Base-by-base conservation (phyloP, 371 early-diverging fungal genomes). In the Dinochytrium kinnereticum region DNA sequence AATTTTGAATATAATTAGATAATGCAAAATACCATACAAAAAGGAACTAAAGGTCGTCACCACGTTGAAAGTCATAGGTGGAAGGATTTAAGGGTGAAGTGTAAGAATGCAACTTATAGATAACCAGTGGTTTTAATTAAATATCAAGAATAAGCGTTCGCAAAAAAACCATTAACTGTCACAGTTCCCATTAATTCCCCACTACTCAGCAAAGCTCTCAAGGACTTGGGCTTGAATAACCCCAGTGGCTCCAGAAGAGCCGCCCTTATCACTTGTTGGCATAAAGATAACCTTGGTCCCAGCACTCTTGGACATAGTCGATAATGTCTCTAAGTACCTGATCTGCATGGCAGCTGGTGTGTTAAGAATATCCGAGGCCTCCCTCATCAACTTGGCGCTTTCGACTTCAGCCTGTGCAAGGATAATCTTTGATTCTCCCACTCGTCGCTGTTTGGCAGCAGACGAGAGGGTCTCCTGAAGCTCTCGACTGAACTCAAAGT, bases 361-460 rank as follows among this genome's bases (percentile, higher is more conserved):
- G 78, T 77, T 79, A 44, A 85, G 75, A 72, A 85, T 85, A 68
- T 86, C 86, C 13, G 81, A 72, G 13, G 97, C 96, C 72, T 96
- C 92, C 51, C 96, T 86, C 97, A 96, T 97, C 64, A 97, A 78
- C 75, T 92, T 95, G 26, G 97, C 96, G 7, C 94, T 85, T 39
- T 96, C 93, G 0, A 97, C 96, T 76, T 96, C 97, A 13, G 97
- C 96, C 70, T 89, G 82, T 0, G 97, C 97, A 30, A 91, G 88
- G 74, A 96, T 97, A 49, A 97, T 90, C 83, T 95, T 95, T 38
- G 91, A 88, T 79, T 96, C 92, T 44, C 96, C 97, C 31, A 95
- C 83, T 26, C 97, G 86, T 74, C 92, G 89, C 59, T 93, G 94
- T 71, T 94, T 94, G 37, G 97, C 97, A n/a, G 97, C 97, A 3